Percentiles rank a stretch among this genome's conserved stretches.
Evolutionary conservation across 768 basidiomycete species (phyloP).

Genomic region (Gymnopilus junonius): DNA sequence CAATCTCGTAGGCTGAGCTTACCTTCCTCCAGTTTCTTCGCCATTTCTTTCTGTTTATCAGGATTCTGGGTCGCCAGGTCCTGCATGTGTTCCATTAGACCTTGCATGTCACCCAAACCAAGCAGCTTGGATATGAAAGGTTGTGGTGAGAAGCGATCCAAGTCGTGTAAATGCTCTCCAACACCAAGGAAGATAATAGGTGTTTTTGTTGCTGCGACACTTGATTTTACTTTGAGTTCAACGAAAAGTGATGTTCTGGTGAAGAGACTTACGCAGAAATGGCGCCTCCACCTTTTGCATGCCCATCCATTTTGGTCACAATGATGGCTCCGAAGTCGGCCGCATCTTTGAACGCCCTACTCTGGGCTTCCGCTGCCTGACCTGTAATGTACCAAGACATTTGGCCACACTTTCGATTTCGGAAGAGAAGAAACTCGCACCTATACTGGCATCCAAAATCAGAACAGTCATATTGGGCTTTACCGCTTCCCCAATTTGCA

Average conservation of each 20-base stretch:
- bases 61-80: constrained; percentile 93
- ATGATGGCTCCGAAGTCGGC: constrained; percentile 99
- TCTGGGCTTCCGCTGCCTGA: constrained; percentile 97
- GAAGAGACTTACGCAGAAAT: constrained; percentile 87
- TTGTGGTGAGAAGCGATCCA: constrained; percentile 93
- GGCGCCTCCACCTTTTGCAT: constrained; percentile 98
- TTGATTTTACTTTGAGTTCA: constrained; percentile 34
- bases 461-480: constrained; percentile 96
- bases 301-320: constrained; percentile 99
- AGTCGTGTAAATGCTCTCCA: constrained; percentile 96
- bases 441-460: constrained; percentile 96
- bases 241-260: background rate
- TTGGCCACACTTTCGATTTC: background rate
- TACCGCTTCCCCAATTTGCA: constrained; percentile 92
- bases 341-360: constrained; percentile 96
- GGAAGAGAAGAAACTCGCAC: constrained; percentile 40
- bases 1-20: constrained; percentile 97
- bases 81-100: constrained; percentile 98
- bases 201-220: constrained; percentile 97
- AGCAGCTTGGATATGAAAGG: constrained; percentile 97
- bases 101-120: constrained; percentile 95
- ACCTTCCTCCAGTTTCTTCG: constrained; percentile 96
- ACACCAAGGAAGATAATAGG: constrained; percentile 99
- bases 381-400: constrained; percentile 44
- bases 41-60: constrained; percentile 97